Conservation (phyloP, 108 stramenopile species). For the Nitzschia putrida region DNA sequence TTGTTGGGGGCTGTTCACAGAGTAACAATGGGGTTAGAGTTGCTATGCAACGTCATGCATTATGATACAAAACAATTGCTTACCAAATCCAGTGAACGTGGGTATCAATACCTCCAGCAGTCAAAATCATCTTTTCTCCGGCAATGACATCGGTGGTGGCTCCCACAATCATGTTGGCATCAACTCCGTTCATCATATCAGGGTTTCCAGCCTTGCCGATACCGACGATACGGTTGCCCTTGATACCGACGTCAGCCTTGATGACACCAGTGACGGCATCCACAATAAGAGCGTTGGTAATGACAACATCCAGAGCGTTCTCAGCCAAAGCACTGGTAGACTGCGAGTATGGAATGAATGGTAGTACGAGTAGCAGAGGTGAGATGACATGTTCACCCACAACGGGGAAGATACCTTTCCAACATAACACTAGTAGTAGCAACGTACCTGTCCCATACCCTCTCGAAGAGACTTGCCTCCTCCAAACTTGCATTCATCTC, state of each 20-base stretch:
- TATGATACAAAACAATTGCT: no score
- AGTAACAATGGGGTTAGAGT: no score
- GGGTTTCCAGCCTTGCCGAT: constrained; percentile 99
- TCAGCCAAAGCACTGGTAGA: constrained; percentile 65
- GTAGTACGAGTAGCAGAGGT: no score
- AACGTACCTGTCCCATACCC: constrained; percentile 92
- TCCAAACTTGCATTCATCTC: constrained; percentile 98
- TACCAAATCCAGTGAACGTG: constrained; percentile 96
- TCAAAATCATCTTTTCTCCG: constrained; percentile 94
- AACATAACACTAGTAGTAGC: no score
- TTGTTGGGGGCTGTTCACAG: constrained; percentile 77
- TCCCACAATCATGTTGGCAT: constrained; percentile 85
- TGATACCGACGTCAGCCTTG: constrained; percentile 96
- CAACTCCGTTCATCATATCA: constrained; percentile 91
- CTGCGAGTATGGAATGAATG: constrained; percentile 25
- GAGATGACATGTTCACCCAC: constrained; percentile 3
- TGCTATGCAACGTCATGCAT: neutral
- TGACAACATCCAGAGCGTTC: constrained; percentile 87
- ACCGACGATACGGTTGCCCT: constrained; percentile 87
- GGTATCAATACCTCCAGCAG: constrained; percentile 95
- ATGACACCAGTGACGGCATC: constrained; percentile 86
- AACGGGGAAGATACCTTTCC: neutral
- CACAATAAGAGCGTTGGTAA: constrained; percentile 95
- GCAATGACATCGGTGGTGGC: constrained; percentile 97
- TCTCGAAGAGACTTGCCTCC: constrained; percentile 97